phyloP scores from a whole-genome alignment of 345 rosid species.

The Mercurialis annua region DNA sequence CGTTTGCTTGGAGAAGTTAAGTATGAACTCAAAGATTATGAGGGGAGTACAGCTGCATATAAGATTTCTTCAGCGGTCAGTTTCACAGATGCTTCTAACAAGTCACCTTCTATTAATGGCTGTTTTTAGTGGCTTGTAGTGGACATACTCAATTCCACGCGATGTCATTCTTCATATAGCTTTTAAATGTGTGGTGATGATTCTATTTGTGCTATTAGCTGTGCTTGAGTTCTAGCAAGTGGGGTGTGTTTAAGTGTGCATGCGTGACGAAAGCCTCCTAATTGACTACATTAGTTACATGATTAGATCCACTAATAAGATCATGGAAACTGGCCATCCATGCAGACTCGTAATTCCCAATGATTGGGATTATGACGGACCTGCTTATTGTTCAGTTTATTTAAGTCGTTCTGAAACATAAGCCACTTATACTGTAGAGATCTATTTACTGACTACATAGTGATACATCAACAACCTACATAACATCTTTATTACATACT shows the following conservation, averaged over 20 bases:
- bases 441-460: background rate
- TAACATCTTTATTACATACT: background rate
- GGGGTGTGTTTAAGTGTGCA: background rate
- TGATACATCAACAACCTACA: background rate
- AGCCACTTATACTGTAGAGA: background rate
- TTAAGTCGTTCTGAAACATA: background rate
- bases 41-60: conserved; percentile 83
- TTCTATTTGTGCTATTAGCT: no score
- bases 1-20: conserved; percentile 93
- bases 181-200: no score
- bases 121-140: background rate
- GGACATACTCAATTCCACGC: background rate
- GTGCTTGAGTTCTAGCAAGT: background rate
- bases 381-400: background rate
- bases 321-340: background rate
- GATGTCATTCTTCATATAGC: background rate
- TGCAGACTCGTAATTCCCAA: background rate
- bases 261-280: background rate
- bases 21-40: conserved; percentile 81
- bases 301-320: background rate
- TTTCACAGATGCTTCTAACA: background rate
- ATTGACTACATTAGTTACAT: background rate
- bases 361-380: background rate
- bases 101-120: background rate
- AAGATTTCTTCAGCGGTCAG: conserved; percentile 58